Conservation (phyloP, 768 basidiomycete genomes). For the Mycena vulgaris region DNA sequence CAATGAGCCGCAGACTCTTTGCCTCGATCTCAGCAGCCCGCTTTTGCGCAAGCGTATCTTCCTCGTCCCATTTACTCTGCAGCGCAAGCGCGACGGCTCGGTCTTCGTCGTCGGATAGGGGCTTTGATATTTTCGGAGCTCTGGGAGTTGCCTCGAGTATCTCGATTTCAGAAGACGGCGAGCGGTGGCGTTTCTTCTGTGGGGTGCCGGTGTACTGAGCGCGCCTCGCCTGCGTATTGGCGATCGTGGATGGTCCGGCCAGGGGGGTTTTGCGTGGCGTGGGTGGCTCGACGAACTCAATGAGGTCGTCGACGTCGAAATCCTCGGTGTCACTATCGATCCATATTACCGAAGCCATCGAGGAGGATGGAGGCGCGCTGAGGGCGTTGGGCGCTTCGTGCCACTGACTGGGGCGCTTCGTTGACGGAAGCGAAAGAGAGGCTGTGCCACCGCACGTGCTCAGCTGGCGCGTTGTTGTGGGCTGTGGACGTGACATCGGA, state of each 20-base stretch:
- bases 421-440: background rate
- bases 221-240: background rate
- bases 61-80: conserved; percentile 26
- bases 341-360: conserved; percentile 22
- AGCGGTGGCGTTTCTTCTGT: conserved; percentile 4
- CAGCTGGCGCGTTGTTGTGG: background rate
- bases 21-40: conserved; percentile 8
- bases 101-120: conserved; percentile 3
- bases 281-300: conserved; percentile 22
- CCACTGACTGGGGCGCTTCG: too few relatives aligned
- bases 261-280: conserved; percentile 16
- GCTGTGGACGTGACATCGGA: background rate
- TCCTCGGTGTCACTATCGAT: conserved; percentile 26
- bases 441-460: background rate
- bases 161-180: conserved; percentile 8
- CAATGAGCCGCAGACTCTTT: background rate
- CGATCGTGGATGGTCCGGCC: conserved; percentile 21
- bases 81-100: conserved; percentile 22
- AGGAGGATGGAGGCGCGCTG: too few relatives aligned
- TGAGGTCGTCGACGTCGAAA: conserved; percentile 10
- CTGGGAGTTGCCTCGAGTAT: conserved; percentile 8
- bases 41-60: conserved; percentile 17
- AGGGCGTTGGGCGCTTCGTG: too few relatives aligned
- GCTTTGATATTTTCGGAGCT: background rate
- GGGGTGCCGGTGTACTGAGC: background rate